Evolutionary conservation across 1,284 basidiomycete species (phyloP).

Genomic region (Volvariella surrecta): DNA sequence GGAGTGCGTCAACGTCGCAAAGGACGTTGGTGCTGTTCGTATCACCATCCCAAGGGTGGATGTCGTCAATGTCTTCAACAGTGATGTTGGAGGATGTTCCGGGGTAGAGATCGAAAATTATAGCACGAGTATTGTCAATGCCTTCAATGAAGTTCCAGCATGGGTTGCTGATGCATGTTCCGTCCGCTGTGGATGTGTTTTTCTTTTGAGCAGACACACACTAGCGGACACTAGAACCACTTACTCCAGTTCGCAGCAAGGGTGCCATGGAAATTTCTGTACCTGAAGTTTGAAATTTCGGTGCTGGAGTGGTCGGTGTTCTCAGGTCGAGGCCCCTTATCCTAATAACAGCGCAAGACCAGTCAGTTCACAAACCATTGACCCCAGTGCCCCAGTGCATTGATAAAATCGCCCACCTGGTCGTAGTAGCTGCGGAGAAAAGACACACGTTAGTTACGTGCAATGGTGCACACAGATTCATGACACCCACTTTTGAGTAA

Average conservation of each 20-base stretch:
- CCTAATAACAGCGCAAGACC: conserved; percentile 12
- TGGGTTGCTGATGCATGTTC: conserved; percentile 26
- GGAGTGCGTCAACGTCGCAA: conserved; percentile 26
- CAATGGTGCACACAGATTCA: too few relatives aligned
- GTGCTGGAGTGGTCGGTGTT: conserved; percentile 28
- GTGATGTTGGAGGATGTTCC: conserved; percentile 22
- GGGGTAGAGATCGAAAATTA: conserved; percentile 28
- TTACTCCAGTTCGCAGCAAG: conserved; percentile 32
- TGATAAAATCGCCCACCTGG: conserved; percentile 13
- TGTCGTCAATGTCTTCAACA: conserved; percentile 19
- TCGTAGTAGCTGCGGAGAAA: conserved; percentile 22
- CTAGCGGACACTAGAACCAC: too few relatives aligned
- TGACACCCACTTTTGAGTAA: conserved; percentile 33
- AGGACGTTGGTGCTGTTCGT: conserved; percentile 24
- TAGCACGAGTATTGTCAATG: conserved; percentile 21
- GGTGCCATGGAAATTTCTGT: conserved; percentile 32
- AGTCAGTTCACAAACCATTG: neutral
- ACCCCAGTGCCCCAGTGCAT: too few relatives aligned
- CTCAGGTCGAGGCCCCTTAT: conserved; percentile 24
- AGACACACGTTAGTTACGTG: too few relatives aligned
- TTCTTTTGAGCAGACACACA: too few relatives aligned
- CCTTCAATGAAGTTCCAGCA: conserved; percentile 29
- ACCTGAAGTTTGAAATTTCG: conserved; percentile 25
- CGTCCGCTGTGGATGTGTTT: conserved; percentile 24
- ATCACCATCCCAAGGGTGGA: conserved; percentile 20